Base-by-base conservation (phyloP, 176 grass and related monocot species). In the Oryza officinalis region DNA sequence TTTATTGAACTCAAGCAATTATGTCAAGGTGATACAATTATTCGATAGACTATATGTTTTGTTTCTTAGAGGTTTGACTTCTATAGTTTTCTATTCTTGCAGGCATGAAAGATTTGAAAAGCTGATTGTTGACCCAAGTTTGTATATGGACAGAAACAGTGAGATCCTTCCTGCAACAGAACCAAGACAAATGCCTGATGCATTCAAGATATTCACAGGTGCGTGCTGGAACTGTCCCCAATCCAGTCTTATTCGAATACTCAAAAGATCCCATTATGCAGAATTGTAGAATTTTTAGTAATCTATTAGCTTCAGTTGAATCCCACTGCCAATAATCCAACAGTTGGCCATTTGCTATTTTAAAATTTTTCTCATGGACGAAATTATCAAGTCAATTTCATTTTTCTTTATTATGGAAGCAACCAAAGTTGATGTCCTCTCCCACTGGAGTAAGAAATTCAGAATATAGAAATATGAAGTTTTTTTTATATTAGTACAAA, bases 201-300 rank as follows among this genome's bases (percentile, higher is more conserved):
- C 90, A 65, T 97, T 97, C 88, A 92, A 87, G 78, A 80, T 97
- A 87, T 97, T 97, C 70, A 91, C 88, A 89, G 95, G 95, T 97
- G 25, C 68, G 33, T 71, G 54, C 25, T 38, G 63, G 49, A 66
- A 6, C 33, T n/a, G 38, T 33, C 64, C 78, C 37, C 40, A 22
- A 23, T 84, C 44, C 15, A 43, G 17, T 37, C 27, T 45, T 63
- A 14, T 79, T 40, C 49, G n/a, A 22, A 59, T 20, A 59, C 6
- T 43, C 17, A 80, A 27, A 31, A 46, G 41, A 60, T 38, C 33
- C 71, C 18, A 28, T 2, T 35, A 65, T n/a, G 8, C 2, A 47
- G 18, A 22, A 65, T 12, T 60, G 45, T 23, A 83, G 27, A 28
- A 26, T 18, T 18, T 40, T 45, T 46, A 74, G 10, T 82, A 17